These are phyloP conservation scores for Colletotrichum sp. DNA, from an alignment of 2,329 filamentous ascomycete genomes.

Conservation along the genomic window DNA sequence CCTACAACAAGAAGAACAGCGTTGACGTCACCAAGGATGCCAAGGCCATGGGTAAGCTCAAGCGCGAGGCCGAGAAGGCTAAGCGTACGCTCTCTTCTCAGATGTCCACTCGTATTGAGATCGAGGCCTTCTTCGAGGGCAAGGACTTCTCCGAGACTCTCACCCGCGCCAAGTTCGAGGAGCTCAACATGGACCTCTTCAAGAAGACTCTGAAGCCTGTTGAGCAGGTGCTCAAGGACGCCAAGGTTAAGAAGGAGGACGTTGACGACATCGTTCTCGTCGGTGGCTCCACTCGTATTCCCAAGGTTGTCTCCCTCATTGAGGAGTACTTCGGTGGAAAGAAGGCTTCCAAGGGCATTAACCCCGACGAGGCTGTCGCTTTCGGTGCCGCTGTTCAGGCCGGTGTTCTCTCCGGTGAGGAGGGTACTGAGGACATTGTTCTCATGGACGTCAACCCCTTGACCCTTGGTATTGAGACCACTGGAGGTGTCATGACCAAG, in stretches of 20 bases:
- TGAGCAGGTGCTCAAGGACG: slow-evolving; percentile 97
- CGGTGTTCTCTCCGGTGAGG: slow-evolving; percentile 91
- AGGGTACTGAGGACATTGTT: slow-evolving; percentile 79
- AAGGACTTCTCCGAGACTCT: slow-evolving; percentile 98
- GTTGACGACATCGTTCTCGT: slow-evolving; percentile 97
- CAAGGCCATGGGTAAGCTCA: slow-evolving; percentile 99
- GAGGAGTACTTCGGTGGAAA: slow-evolving; percentile 96
- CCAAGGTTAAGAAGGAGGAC: slow-evolving; percentile 95
- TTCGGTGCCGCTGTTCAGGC: slow-evolving; percentile 97
- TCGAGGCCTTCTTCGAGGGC: slow-evolving; percentile 96
- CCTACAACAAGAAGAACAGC: slow-evolving; percentile 97
- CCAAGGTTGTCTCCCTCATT: slow-evolving; percentile 87
- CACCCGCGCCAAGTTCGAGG: slow-evolving; percentile 98
- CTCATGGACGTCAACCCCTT: slow-evolving; percentile 98
- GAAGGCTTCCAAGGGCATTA: slow-evolving; percentile 99
- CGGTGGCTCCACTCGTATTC: slow-evolving; percentile 98
- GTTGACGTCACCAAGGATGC: slow-evolving; percentile 93
- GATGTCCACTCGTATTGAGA: slow-evolving; percentile 93
- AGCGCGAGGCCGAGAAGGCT: slow-evolving; percentile 99
- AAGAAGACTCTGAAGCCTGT: slow-evolving; percentile 99
- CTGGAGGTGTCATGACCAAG: slow-evolving; percentile 97
- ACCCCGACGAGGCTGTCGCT: slow-evolving; percentile 98
- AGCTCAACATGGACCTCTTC: slow-evolving; percentile 98
- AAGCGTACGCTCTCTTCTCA: slow-evolving; percentile 97
- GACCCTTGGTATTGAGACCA: slow-evolving; percentile 96